Evolutionary conservation across 371 early-diverging fungal species (phyloP).

Genomic region (Mucor plumbeus): DNA sequence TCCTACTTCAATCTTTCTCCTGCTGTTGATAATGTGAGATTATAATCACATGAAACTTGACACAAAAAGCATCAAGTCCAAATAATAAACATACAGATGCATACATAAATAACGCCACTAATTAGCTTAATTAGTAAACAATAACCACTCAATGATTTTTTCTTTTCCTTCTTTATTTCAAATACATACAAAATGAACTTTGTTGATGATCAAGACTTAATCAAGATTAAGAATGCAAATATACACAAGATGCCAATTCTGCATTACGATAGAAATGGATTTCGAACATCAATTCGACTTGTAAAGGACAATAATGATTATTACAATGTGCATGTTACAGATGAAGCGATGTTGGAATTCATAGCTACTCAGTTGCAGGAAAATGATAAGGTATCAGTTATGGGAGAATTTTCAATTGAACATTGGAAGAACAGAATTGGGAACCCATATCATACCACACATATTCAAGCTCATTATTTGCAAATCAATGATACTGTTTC

Average conservation of each 20-base stretch:
- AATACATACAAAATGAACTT: background rate
- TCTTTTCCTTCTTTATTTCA: background rate
- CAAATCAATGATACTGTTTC: background rate
- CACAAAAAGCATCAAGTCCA: background rate
- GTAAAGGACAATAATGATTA: background rate
- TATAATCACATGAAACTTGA: background rate
- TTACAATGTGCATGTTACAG: background rate
- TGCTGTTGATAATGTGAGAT: background rate
- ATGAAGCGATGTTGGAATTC: background rate
- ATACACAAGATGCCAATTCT: background rate
- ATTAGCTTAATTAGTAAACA: background rate
- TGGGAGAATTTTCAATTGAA: slow-evolving; percentile 1
- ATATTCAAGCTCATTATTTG: background rate
- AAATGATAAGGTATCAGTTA: background rate
- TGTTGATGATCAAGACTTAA: background rate
- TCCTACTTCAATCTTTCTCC: no score
- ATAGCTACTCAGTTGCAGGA: background rate
- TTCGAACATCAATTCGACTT: background rate
- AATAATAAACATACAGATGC: background rate
- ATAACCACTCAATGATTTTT: background rate
- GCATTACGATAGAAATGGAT: background rate
- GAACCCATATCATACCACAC: background rate
- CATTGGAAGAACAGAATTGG: slow-evolving; percentile 2
- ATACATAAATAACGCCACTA: background rate
- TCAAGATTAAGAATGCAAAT: background rate